These are phyloP conservation scores for Onygenales sp. DNA, from an alignment of 2,329 filamentous ascomycete genomes.

Conservation along the genomic window DNA sequence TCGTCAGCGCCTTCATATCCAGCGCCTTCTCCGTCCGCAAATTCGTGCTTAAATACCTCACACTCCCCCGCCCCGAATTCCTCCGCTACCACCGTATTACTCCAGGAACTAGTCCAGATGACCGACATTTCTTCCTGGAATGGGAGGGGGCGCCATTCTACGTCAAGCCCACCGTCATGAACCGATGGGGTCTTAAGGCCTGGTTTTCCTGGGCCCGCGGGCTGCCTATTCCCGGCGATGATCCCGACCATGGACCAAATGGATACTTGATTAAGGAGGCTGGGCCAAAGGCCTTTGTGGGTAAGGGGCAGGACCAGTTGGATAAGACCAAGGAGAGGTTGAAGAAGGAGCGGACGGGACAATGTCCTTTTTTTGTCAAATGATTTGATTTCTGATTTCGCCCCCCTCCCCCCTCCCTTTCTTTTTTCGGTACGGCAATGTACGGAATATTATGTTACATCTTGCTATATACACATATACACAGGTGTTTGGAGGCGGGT, in stretches of 20 bases:
- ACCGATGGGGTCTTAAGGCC: slow-evolving; percentile 52
- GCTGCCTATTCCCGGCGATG: slow-evolving; percentile 39
- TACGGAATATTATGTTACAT: not conserved
- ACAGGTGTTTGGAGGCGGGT: not conserved
- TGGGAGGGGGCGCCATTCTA: slow-evolving; percentile 61
- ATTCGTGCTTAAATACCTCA: slow-evolving; percentile 48
- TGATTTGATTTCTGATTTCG: not conserved
- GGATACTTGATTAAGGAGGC: slow-evolving; percentile 48
- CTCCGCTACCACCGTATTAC: slow-evolving; percentile 29
- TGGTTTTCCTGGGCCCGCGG: slow-evolving; percentile 41
- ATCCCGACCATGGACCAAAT: slow-evolving; percentile 37
- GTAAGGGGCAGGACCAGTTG: slow-evolving; percentile 44
- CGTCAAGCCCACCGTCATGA: slow-evolving; percentile 49
- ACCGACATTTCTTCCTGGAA: slow-evolving; percentile 40
- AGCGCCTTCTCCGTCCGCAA: slow-evolving; percentile 44
- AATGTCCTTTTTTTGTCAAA: slow-evolving; percentile 38
- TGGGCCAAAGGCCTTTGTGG: slow-evolving; percentile 49
- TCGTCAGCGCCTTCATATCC: slow-evolving; percentile 33
- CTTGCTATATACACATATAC: no score
- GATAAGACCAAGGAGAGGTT: slow-evolving; percentile 31
- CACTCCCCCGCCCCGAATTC: slow-evolving; percentile 47
- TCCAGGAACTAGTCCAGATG: slow-evolving; percentile 43
- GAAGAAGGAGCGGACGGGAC: slow-evolving; percentile 27
- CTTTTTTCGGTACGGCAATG: not conserved
- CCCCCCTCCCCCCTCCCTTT: not conserved